A percentile compares a stretch with the other conserved stretches of the same genome.
Conservation (phyloP, 768 basidiomycete genomes). For the Mycena crocata region DNA sequence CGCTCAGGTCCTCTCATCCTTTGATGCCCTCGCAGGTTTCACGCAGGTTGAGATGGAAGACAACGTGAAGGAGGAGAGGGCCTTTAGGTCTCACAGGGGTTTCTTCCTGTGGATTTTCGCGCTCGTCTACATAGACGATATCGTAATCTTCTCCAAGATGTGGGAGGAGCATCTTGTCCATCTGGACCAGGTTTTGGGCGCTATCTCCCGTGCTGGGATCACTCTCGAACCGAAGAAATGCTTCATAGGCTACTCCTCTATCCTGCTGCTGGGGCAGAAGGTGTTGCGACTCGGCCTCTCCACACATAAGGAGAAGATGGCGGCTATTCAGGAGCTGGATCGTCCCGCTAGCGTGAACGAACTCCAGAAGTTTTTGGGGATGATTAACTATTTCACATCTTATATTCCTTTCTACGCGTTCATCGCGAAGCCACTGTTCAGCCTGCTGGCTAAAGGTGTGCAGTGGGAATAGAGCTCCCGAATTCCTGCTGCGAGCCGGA, state of each 20-base stretch:
- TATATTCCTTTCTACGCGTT: slow-evolving; percentile 10
- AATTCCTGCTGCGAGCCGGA: slow-evolving; percentile 25
- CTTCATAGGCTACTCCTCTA: too few relatives aligned
- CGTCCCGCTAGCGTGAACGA: not conserved
- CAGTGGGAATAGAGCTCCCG: slow-evolving; percentile 40
- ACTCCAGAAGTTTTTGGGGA: not conserved
- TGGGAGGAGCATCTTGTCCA: slow-evolving; percentile 9
- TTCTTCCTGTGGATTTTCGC: not conserved
- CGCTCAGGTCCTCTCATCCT: not conserved
- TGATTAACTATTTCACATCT: not conserved
- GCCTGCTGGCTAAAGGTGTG: slow-evolving; percentile 36
- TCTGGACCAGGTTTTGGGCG: not conserved
- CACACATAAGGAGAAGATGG: too few relatives aligned
- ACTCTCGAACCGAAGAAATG: too few relatives aligned
- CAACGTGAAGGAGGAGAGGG: too few relatives aligned
- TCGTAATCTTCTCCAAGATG: slow-evolving; percentile 34
- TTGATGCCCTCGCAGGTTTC: not conserved
- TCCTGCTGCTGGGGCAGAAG: too few relatives aligned
- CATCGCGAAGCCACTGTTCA: slow-evolving; percentile 39
- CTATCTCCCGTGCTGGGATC: too few relatives aligned
- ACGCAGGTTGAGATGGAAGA: too few relatives aligned
- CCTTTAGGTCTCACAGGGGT: too few relatives aligned
- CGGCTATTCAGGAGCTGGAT: not conserved
- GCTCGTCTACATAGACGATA: slow-evolving; percentile 41
- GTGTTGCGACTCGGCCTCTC: too few relatives aligned